A percentile compares a stretch with the other conserved stretches of the same genome.
Conservation (phyloP, 148 eudicot genomes). For the Cornus florida region DNA sequence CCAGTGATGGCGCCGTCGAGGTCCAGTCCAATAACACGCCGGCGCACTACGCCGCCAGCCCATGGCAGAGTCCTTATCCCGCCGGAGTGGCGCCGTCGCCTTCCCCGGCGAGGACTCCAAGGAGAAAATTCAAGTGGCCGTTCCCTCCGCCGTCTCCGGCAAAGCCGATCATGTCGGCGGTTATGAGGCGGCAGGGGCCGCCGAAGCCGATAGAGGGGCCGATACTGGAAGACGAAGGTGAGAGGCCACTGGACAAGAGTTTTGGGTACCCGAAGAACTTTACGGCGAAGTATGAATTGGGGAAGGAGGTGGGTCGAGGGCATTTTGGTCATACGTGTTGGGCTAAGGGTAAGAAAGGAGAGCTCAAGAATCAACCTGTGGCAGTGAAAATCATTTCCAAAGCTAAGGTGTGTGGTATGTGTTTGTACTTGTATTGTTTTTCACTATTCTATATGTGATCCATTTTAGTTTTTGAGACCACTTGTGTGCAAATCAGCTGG, state of each 20-base stretch:
- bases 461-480: neutral
- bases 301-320: constrained; percentile 93
- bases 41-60: constrained; percentile 42
- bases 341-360: constrained; percentile 89
- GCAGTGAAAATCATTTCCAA: constrained; percentile 96
- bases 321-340: constrained; percentile 98
- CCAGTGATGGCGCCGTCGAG: constrained; percentile 8
- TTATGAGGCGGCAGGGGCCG: constrained; percentile 46
- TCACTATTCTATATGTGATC: neutral
- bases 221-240: constrained; percentile 35
- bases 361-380: constrained; percentile 62
- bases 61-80: constrained; percentile 66
- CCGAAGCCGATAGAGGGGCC: constrained; percentile 29
- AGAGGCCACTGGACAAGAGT: constrained; percentile 61
- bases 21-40: constrained; percentile 36
- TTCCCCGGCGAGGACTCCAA: constrained; percentile 78
- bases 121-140: constrained; percentile 71
- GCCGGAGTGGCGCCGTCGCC: constrained; percentile 79
- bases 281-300: constrained; percentile 74
- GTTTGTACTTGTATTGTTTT: neutral
- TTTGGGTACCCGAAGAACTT: constrained; percentile 77
- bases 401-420: constrained; percentile 80
- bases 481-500: neutral
- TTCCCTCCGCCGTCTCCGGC: constrained; percentile 99
- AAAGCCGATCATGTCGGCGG: constrained; percentile 88